Base-by-base conservation (phyloP, 441 rosid species). In the Erysimum pusillum region DNA sequence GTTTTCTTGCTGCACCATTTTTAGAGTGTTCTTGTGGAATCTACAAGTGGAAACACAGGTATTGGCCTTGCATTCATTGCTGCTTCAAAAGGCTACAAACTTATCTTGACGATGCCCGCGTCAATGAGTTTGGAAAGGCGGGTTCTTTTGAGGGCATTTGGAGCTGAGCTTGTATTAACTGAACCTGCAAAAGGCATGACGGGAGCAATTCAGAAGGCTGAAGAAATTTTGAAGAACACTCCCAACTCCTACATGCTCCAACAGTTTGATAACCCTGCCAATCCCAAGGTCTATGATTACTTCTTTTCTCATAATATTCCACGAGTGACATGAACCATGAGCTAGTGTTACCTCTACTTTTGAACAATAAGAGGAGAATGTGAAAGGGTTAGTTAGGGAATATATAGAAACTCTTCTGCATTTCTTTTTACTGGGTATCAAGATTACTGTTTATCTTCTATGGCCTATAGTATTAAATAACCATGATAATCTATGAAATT, bases 41-140 rank as follows among this genome's bases (percentile, higher is more conserved):
- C 99, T 36, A 95, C 98, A 17, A 93, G 99, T 84, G 98, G 99
- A 81, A 95, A 95, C 84, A 93, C 98, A 0, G 99, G 99, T 79
- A 95, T 93, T 44, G 99, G 96, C 52, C 97, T 95, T 84, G 98
- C 98, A 34, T 95, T 93, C 75, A 88, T 93, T 49, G 97, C 99
- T 80, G 99, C 98, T 75, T 84, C 99, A 53, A 95, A 84, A 82
- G 95, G 99, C 52, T 95, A 93, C 76, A 87, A 71, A 75, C 90
- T 95, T 63, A 93, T 95, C 69, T 76, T 93, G 80, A 93, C 98
- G 14, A 95, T 95, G 98, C 99, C 99, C 2, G 91, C 97, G 14
- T 95, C 99, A 69, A 95, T 93, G 98, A 95, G 98, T 87, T 67
- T 91, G 85, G 99, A 95, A 81, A 90, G 99, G 75, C 83, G 99